These are phyloP conservation scores for Fusarium xylarioides DNA, from an alignment of 2,329 filamentous ascomycete species.

Conservation along the genomic window DNA sequence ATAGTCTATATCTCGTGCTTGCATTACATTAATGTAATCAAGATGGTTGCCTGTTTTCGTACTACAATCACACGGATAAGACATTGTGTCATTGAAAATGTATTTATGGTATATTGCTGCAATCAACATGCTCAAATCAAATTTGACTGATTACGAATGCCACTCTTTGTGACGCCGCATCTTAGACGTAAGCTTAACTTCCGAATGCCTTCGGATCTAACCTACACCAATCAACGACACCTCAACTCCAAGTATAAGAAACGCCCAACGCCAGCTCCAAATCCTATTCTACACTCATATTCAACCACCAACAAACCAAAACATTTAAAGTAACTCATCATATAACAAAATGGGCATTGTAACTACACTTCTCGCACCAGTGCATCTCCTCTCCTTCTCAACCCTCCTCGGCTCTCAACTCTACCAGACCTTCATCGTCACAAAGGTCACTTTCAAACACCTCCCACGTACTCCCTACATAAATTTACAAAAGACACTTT, in stretches of 20 bases:
- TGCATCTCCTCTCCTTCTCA: constrained; percentile 53
- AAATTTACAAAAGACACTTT: constrained; percentile 52
- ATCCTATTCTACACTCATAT: not conserved
- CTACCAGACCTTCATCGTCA: constrained; percentile 52
- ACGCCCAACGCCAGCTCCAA: not conserved
- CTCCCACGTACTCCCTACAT: constrained; percentile 50
- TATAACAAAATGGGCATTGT: constrained; percentile 22
- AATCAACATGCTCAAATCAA: not conserved
- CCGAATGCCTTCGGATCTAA: constrained; percentile 40
- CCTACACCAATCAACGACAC: not conserved
- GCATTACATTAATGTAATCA: too few species aligned
- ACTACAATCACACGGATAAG: not conserved
- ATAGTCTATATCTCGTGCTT: too few species aligned
- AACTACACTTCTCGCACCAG: constrained; percentile 42
- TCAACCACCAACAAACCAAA: not conserved
- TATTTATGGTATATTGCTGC: not conserved
- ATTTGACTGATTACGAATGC: not conserved
- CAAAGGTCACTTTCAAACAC: constrained; percentile 47
- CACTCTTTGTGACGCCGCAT: not conserved
- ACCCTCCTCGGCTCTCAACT: constrained; percentile 51
- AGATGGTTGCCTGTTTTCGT: not conserved
- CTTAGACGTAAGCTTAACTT: constrained; percentile 16
- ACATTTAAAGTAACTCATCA: not conserved
- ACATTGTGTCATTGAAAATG: not conserved
- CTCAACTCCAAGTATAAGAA: constrained; percentile 5